Evolutionary conservation across 352 stramenopile genomes (phyloP), one percentile per base, ranked within the genome.

Genomic region (Globisporangium cylindrosporum): DNA sequence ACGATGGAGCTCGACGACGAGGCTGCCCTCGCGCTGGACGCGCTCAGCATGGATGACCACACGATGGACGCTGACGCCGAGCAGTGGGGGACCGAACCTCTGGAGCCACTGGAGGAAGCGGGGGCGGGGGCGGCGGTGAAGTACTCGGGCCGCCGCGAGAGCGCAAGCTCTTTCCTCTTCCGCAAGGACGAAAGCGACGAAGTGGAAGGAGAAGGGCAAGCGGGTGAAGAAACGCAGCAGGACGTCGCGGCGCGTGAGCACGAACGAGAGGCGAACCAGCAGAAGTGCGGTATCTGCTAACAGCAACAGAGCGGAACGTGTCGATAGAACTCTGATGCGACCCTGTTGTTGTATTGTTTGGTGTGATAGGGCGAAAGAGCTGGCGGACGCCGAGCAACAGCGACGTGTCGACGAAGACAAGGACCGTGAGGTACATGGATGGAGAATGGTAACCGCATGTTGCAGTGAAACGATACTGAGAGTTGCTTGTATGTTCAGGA

Each of bases 301-400:
- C 6, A 29, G 1, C 27, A 29, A 3, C 27, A 29, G 27, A 29
- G 27, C 27, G 27, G 3, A 3, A 3, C 27, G 27, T 43, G 36
- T 12, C 36, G 1, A 9, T 15, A 43, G 36, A 43, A 5, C 3
- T 20, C 4, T 46, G 12, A 46, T 12, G 14, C 6, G 38, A 20
- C 38, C 5, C 4, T 59, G 4, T 10, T 68, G 27, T 41, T 49
- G 1, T 3, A 3, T 29, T 29, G 20, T 58, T 32, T 46, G 12
- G 20, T 6, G 10, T 46, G 14, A 41, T 32, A 88, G 79, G 48
- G 82, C 80, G 7, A 76, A 89, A 51, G 64, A 77, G 7, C 48
- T 90, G 29, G 85, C 81, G 6, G 81, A 91, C 36, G 72, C 84
- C 46, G 85, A 91, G 67, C 81, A 78, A 25, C 69, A 76, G 49